Conservation (phyloP, 495 filamentous ascomycete species). For the Acidiella bohemica region DNA sequence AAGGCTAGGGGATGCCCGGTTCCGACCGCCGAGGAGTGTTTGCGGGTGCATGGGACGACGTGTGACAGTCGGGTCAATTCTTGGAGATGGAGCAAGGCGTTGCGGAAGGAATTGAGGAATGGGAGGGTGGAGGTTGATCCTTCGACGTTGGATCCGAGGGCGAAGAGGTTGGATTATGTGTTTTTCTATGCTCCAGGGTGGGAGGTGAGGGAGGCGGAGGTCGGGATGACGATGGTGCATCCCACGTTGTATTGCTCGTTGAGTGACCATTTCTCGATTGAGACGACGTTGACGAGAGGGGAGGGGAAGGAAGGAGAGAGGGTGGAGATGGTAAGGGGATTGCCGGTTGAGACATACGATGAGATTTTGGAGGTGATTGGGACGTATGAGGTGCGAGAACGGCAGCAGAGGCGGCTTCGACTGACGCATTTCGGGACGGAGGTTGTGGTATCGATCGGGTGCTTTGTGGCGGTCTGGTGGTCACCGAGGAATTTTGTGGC, state of each 20-base stretch:
- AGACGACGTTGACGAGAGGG: conserved; percentile 49
- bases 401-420: conserved; percentile 53
- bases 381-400: conserved; percentile 54
- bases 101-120: conserved; percentile 45
- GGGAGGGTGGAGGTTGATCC: conserved; percentile 45
- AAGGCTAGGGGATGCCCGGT: conserved; percentile 39
- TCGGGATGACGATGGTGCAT: conserved; percentile 76
- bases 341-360: conserved; percentile 50
- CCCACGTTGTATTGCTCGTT: conserved; percentile 69
- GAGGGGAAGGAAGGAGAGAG: conserved; percentile 54
- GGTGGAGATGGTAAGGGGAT: conserved; percentile 31
- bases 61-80: conserved; percentile 81
- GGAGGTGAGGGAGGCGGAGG: conserved; percentile 49
- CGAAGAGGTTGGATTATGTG: conserved; percentile 89
- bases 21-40: conserved; percentile 62
- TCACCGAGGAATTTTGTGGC: conserved; percentile 56
- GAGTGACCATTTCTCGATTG: conserved; percentile 86
- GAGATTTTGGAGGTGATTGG: conserved; percentile 54
- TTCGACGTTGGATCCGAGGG: conserved; percentile 51
- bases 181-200: conserved; percentile 51
- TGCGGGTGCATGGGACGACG: conserved; percentile 68
- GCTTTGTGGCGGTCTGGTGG: conserved; percentile 77
- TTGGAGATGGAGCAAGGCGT: conserved; percentile 70
- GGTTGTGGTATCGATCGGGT: conserved; percentile 50
- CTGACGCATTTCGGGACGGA: conserved; percentile 58